Percentiles rank a stretch among this genome's conserved stretches.
Evolutionary conservation across 805 yeast genomes (phyloP).

Genomic region (Wickerhamomyces silvicola): DNA sequence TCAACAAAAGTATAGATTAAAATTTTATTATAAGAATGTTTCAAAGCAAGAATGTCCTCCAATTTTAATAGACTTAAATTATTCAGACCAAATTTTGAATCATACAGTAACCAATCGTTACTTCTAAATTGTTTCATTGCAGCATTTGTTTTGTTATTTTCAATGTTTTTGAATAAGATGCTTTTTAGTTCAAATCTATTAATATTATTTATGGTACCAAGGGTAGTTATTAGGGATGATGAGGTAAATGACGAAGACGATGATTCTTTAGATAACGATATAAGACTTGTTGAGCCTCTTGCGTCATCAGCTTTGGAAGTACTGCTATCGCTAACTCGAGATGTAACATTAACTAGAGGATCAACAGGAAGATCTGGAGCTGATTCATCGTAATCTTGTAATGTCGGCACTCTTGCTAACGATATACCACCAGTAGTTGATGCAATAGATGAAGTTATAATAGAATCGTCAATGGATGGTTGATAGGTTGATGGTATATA

Average conservation of each 20-base stretch:
- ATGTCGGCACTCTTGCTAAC: slow-evolving; percentile 10
- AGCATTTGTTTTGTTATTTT: slow-evolving; percentile 14
- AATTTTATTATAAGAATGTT: slow-evolving; percentile 24
- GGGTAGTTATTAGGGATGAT: slow-evolving; percentile 12
- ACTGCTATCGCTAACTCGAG: too few relatives aligned
- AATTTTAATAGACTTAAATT: slow-evolving; percentile 29
- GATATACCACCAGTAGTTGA: slow-evolving; percentile 7
- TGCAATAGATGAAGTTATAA: slow-evolving; percentile 3
- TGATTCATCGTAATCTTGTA: slow-evolving; percentile 2
- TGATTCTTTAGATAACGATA: slow-evolving; percentile 2
- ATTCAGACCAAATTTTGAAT: slow-evolving; percentile 28
- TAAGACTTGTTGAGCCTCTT: slow-evolving; percentile 1
- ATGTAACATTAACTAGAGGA: too few relatives aligned
- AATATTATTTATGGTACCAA: slow-evolving; percentile 4
- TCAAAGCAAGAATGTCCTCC: slow-evolving; percentile 26
- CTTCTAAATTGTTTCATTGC: slow-evolving; percentile 21
- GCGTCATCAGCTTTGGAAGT: too few relatives aligned
- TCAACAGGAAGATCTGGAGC: not conserved
- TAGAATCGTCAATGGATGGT: slow-evolving; percentile 1
- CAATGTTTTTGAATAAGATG: slow-evolving; percentile 15
- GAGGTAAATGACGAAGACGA: slow-evolving; percentile 9
- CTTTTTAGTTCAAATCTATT: slow-evolving; percentile 13
- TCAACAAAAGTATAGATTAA: slow-evolving; percentile 24
- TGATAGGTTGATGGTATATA: slow-evolving; percentile 9
- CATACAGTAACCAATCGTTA: slow-evolving; percentile 37